Evolutionary conservation across 2,329 filamentous ascomycete genomes (phyloP).

Genomic region (Talaromyces sp.): DNA sequence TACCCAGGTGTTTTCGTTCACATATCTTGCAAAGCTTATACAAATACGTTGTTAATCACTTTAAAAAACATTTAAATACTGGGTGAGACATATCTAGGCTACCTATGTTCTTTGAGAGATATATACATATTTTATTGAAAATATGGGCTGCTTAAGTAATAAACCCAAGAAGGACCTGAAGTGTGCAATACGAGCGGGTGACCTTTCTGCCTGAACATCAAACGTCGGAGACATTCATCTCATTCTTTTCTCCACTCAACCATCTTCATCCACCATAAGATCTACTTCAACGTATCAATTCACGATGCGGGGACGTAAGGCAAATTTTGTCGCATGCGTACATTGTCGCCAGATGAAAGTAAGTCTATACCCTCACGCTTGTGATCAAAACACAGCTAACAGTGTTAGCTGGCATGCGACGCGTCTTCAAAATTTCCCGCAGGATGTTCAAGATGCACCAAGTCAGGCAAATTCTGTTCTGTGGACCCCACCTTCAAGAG

Average conservation of each 20-base stretch:
- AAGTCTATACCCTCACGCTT: background rate
- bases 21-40: no score
- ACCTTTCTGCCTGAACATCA: background rate
- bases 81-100: background rate
- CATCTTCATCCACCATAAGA: background rate
- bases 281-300: background rate
- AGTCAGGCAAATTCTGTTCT: conserved; percentile 13
- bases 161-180: background rate
- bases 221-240: background rate
- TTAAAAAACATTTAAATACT: no score
- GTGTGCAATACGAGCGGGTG: background rate
- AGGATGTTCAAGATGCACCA: conserved; percentile 15
- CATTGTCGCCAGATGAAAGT: conserved; percentile 21
- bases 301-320: conserved; percentile 17
- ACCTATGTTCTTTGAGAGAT: background rate
- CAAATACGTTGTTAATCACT: no score
- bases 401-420: conserved; percentile 12
- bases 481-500: conserved; percentile 9
- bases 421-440: conserved; percentile 12
- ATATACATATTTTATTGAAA: background rate
- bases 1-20: no score
- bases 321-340: conserved; percentile 17
- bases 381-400: background rate
- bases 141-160: background rate
- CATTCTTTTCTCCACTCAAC: background rate